A percentile compares a stretch with the other conserved stretches of the same genome.
phyloP scores from a whole-genome alignment of 805 yeast genomes.

The Sungouiozyma intestinalis region DNA sequence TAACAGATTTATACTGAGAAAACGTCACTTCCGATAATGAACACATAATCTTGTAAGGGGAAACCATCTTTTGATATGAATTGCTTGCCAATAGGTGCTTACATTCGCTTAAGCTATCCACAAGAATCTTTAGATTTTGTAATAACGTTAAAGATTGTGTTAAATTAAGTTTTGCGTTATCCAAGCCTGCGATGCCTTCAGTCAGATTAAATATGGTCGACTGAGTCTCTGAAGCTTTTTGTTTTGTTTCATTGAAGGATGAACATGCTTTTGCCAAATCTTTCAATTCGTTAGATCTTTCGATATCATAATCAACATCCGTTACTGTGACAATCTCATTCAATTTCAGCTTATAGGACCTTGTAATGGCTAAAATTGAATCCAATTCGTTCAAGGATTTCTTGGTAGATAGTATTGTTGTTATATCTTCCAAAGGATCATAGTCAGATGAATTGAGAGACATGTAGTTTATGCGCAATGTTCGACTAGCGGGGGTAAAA shows the following conservation, averaged over 20 bases:
- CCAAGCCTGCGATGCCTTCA: conserved; percentile 63
- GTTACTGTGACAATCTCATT: conserved; percentile 33
- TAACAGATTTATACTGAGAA: conserved; percentile 70
- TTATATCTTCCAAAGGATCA: conserved; percentile 45
- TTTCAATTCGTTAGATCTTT: conserved; percentile 10
- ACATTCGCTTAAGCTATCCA: conserved; percentile 32
- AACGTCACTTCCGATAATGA: conserved; percentile 23
- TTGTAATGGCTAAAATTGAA: conserved; percentile 38
- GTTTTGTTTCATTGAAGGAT: conserved; percentile 57
- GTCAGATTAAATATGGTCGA: conserved; percentile 59
- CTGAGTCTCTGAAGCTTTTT: conserved; percentile 69
- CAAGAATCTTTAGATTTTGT: conserved; percentile 77
- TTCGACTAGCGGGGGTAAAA: too few species aligned
- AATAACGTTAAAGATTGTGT: conserved; percentile 78
- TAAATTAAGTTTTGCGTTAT: conserved; percentile 73
- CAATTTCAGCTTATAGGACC: conserved; percentile 40
- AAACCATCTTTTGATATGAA: conserved; percentile 17
- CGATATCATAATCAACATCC: conserved; percentile 26
- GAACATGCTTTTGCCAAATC: conserved; percentile 30
- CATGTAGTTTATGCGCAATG: too few species aligned
- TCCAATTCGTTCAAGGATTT: conserved; percentile 43
- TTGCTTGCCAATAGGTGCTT: conserved; percentile 8
- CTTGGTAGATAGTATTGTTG: conserved; percentile 41
- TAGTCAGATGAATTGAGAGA: conserved; percentile 32
- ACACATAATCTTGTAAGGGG: conserved; percentile 25